Conservation (phyloP, 106 monocot genomes). For the Posidonia australis region DNA sequence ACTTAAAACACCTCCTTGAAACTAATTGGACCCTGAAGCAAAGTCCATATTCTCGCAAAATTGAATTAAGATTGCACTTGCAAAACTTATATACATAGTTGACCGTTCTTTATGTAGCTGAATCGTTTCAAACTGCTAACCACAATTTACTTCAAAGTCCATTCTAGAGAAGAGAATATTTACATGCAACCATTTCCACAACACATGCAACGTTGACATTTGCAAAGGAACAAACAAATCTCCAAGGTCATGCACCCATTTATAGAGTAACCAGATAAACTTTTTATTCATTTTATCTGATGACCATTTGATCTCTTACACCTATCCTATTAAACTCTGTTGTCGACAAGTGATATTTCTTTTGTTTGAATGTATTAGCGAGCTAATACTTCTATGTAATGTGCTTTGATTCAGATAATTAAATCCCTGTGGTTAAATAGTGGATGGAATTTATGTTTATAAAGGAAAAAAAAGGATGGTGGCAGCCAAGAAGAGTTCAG, state of each 20-base stretch:
- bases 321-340: not conserved
- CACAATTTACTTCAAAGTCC: too few species aligned
- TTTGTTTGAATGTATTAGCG: not conserved
- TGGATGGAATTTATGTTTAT: not conserved
- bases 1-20: too few species aligned
- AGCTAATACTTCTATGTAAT: not conserved
- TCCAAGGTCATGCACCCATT: conserved; percentile 42
- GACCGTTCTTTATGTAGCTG: too few species aligned
- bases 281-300: not conserved
- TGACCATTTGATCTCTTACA: not conserved
- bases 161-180: too few species aligned
- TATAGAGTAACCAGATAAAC: conserved; percentile 49
- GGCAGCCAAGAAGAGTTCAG: conserved; percentile 46
- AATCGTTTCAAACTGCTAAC: too few species aligned
- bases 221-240: too few species aligned
- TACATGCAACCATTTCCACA: too few species aligned
- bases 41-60: too few species aligned
- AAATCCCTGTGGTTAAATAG: not conserved
- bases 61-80: too few species aligned
- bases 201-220: too few species aligned
- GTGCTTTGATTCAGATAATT: not conserved
- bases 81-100: too few species aligned
- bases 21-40: too few species aligned
- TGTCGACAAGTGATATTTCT: not conserved
- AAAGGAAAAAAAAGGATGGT: conserved; percentile 24